phyloP scores from a whole-genome alignment of 2,329 filamentous ascomycete genomes.

The Aspergillus costaricaensis region DNA sequence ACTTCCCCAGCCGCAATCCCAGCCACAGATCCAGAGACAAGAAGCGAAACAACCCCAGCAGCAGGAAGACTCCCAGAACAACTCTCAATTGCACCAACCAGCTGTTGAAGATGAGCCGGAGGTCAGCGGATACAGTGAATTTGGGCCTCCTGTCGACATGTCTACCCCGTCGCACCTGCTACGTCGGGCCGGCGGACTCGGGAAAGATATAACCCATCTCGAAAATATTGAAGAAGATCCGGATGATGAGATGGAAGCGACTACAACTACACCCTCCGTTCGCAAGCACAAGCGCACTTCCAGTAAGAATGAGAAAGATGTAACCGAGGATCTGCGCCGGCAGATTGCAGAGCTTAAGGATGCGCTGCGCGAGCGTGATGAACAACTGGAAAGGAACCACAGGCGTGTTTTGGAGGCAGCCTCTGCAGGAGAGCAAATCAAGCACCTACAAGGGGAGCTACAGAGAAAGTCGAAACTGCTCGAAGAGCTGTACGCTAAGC shows the following conservation, averaged over 20 bases:
- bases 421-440: conserved; percentile 42
- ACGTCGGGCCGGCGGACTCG: conserved; percentile 28
- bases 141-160: conserved; percentile 46
- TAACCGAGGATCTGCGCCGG: conserved; percentile 28
- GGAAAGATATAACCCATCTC: conserved; percentile 36
- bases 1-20: conserved; percentile 1
- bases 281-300: conserved; percentile 24
- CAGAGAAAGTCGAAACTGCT: conserved; percentile 34
- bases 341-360: conserved; percentile 37
- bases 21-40: not conserved
- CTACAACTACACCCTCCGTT: conserved; percentile 29
- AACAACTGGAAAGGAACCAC: conserved; percentile 36
- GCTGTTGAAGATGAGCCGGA: conserved; percentile 34
- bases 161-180: conserved; percentile 46
- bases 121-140: conserved; percentile 44
- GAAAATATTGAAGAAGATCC: conserved; percentile 42
- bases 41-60: conserved; percentile 6
- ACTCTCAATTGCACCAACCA: conserved; percentile 27
- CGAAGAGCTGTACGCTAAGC: conserved; percentile 28
- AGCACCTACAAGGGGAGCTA: conserved; percentile 42
- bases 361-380: conserved; percentile 36
- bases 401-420: conserved; percentile 36
- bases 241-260: conserved; percentile 23
- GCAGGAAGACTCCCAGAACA: conserved; percentile 20
- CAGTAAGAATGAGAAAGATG: conserved; percentile 19